phyloP scores from a whole-genome alignment of 1,139 yeast genomes.

The Debaryomycetaceae sp. region DNA sequence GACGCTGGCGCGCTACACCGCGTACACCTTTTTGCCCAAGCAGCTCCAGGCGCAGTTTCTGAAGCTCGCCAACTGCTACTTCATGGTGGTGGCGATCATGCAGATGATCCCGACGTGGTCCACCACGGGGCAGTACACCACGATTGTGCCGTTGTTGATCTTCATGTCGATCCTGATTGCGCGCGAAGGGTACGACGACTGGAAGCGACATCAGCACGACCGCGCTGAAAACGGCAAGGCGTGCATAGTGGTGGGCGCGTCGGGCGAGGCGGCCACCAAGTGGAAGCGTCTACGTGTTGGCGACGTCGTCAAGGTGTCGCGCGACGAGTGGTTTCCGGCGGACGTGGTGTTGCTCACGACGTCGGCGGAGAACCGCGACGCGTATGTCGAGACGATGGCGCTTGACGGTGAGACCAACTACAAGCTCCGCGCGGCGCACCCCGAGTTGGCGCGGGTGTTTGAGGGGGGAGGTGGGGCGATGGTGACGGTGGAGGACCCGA shows the following conservation, averaged over 20 bases:
- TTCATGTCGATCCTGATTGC: constrained; percentile 89
- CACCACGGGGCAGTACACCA: constrained; percentile 94
- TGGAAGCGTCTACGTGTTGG: constrained; percentile 89
- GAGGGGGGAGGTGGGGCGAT: constrained; percentile 49
- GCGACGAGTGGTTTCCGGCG: constrained; percentile 93
- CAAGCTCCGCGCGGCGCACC: constrained; percentile 67
- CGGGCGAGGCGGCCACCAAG: constrained; percentile 23
- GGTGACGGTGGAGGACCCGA: constrained; percentile 83
- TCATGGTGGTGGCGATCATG: constrained; percentile 80
- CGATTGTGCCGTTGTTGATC: constrained; percentile 80
- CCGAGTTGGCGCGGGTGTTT: constrained; percentile 50
- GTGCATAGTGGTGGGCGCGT: constrained; percentile 39
- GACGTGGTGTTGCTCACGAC: constrained; percentile 72
- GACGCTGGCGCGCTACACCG: constrained; percentile 83
- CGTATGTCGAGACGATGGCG: constrained; percentile 94
- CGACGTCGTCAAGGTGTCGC: constrained; percentile 64
- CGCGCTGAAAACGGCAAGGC: constrained; percentile 72
- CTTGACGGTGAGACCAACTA: constrained; percentile 94
- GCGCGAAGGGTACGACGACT: constrained; percentile 92
- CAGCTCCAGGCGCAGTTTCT: constrained; percentile 89
- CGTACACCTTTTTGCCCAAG: constrained; percentile 79
- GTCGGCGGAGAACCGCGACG: constrained; percentile 59
- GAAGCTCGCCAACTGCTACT: constrained; percentile 83
- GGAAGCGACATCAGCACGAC: constrained; percentile 82
- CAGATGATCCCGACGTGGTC: constrained; percentile 98